phyloP scores from a whole-genome alignment of 2,329 filamentous ascomycete genomes.

The Sporothrix globosa region DNA sequence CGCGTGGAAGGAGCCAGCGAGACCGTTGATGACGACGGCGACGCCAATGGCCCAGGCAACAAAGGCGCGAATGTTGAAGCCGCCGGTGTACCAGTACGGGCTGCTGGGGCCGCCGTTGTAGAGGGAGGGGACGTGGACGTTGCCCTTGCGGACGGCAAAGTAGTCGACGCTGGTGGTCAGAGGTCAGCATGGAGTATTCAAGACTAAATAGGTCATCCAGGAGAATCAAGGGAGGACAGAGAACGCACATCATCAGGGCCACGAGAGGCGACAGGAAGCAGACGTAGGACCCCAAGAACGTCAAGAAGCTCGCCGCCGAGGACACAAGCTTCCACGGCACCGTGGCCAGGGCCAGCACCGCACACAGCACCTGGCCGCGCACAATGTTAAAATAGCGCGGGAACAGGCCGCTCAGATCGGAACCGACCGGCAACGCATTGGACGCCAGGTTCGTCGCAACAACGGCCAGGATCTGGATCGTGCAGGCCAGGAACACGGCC shows the following conservation, averaged over 20 bases:
- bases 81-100: slow-evolving; percentile 44
- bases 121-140: slow-evolving; percentile 43
- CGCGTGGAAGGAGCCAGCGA: slow-evolving; percentile 42
- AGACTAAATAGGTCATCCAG: too few relatives aligned
- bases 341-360: slow-evolving; percentile 36
- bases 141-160: slow-evolving; percentile 45
- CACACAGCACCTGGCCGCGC: slow-evolving; percentile 39
- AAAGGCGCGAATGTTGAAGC: slow-evolving; percentile 45
- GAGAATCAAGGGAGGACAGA: too few relatives aligned
- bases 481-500: slow-evolving; percentile 36
- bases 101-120: slow-evolving; percentile 42
- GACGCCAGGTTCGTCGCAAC: slow-evolving; percentile 39
- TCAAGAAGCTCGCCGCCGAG: slow-evolving; percentile 35
- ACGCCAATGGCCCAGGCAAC: slow-evolving; percentile 44
- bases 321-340: slow-evolving; percentile 38
- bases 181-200: not conserved
- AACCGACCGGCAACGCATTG: slow-evolving; percentile 46
- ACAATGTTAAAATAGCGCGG: slow-evolving; percentile 45
- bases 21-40: slow-evolving; percentile 44
- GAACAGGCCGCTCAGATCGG: slow-evolving; percentile 43
- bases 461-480: slow-evolving; percentile 36
- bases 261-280: slow-evolving; percentile 35
- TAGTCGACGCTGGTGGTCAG: slow-evolving; percentile 34
- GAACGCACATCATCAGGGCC: slow-evolving; percentile 24
- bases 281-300: slow-evolving; percentile 36